Base-by-base conservation (phyloP, 345 rosid genomes). In the Populus davidiana region DNA sequence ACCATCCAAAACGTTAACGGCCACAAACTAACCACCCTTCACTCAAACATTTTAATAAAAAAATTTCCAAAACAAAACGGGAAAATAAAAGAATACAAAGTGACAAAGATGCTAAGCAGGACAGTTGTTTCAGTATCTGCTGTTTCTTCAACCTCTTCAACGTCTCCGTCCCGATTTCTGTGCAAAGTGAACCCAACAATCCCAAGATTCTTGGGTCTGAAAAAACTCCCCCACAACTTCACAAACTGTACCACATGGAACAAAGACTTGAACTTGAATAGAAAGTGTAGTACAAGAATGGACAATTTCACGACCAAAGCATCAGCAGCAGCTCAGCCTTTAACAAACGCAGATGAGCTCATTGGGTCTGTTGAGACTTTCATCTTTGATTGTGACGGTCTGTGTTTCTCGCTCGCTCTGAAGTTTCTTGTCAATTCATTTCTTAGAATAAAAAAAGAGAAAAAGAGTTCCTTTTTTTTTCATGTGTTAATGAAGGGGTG, bases 361-460 rank as follows among this genome's bases (percentile, higher is more conserved):
- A 92, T 95, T 43, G 86, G 89, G 75, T 93, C 97, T 66, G 98
- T 93, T 54, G 94, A 93, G 85, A 93, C 99, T 43, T 95, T 95
- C 83, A 89, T 95, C 82, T 95, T 93, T 67, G 99, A 95, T 72
- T 95, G 99, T 67, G 98, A 95, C 63, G 99, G 99, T 93, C 3
- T 54, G 56, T 2, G 36, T 76, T 63, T 68, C 38, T 20, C 20
- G 75, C 2, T 50, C 16, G 67, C 3, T 16, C 10, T 67, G 13
- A 62, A 62, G 67, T 29, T 5, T 21, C 25, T 20, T 56, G 47
- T 38, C 54, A 78, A 16, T 25, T 67, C 20, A 9, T 16, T 10
- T 67, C 29, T 47, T 75, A 33, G 33, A 5, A 70, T 52, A 7
- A 52, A 47, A 47, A 33, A 33, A 33, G 36, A 33, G 36, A 33